Base-by-base conservation (phyloP, 345 rosid genomes). In the Tarenaya hassleriana region DNA sequence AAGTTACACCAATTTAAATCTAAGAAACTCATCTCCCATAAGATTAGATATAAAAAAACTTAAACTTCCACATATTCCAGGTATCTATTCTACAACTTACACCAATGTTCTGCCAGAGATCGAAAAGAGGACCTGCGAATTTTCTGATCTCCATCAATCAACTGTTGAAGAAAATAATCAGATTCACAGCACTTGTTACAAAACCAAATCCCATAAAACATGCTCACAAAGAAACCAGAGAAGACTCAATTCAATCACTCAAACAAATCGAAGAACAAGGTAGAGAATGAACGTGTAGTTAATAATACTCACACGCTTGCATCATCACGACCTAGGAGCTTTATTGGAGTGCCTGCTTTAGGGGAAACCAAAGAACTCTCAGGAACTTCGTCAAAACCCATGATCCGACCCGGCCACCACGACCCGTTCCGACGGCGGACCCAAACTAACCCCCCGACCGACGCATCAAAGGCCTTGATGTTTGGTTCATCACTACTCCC, bases 351-450 rank as follows among this genome's bases (percentile, higher is more conserved):
- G 66, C 99, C 99, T 19, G 74, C 66, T 88, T 78, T 80, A 18
- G 95, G 82, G 19, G 94, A 79, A 53, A 78, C 83, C 77, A 83
- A 69, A 57, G 84, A 82, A 37, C 73, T 74, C 37, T 82, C 86
- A 39, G 89, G 73, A 44, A 94, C 55, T 65, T 94, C 84, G n/a
- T 88, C 82, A 9, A 70, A 70, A 42, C 79, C 71, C 75, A 94
- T 64, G 61, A 80, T 83, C 73, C 81, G 83, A 43, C 95, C 99
- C 0, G 99, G 99, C 99, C 99, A 94, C 99, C 99, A 94, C 8
- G 99, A 86, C 21, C 97, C 97, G 66, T 94, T 94, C 64, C 99
- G 72, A 39, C 97, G 82, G 10, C 95, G 87, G 41, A 94, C 97
- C 99, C 99, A 94, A 20, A 94, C 99, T 71, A 94, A 72, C 45